These are phyloP conservation scores for Termitomyces sp. DNA, from an alignment of 768 basidiomycete genomes.

Conservation along the genomic window DNA sequence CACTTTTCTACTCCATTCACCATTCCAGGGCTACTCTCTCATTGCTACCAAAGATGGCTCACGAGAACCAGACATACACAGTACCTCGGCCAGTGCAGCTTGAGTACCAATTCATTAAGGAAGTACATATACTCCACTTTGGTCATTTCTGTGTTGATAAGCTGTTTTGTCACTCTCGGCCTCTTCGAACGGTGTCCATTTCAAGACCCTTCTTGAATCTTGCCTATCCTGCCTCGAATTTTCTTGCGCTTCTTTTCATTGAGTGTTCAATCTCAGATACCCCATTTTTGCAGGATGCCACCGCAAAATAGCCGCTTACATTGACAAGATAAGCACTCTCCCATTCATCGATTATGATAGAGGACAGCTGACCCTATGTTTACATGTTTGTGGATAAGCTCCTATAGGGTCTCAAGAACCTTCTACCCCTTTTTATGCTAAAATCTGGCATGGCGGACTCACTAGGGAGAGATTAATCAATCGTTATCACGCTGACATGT, in stretches of 20 bases:
- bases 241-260: not conserved
- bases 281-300: not conserved
- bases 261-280: not conserved
- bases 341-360: not conserved
- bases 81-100: not conserved
- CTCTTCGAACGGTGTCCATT: not conserved
- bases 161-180: too few species aligned
- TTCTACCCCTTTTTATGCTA: not conserved
- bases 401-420: not conserved
- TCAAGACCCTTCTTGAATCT: not conserved
- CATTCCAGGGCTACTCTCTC: not conserved
- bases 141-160: too few species aligned
- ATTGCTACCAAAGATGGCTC: not conserved
- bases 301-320: not conserved
- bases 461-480: not conserved
- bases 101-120: not conserved
- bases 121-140: too few species aligned
- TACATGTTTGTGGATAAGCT: not conserved
- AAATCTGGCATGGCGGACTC: not conserved
- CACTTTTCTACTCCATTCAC: not conserved
- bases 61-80: not conserved
- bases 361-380: not conserved
- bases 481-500: not conserved
- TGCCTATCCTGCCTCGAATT: not conserved
- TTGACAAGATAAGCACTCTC: not conserved